Evolutionary conservation across 805 yeast genomes (phyloP).

Genomic region (Priceomyces castillae): DNA sequence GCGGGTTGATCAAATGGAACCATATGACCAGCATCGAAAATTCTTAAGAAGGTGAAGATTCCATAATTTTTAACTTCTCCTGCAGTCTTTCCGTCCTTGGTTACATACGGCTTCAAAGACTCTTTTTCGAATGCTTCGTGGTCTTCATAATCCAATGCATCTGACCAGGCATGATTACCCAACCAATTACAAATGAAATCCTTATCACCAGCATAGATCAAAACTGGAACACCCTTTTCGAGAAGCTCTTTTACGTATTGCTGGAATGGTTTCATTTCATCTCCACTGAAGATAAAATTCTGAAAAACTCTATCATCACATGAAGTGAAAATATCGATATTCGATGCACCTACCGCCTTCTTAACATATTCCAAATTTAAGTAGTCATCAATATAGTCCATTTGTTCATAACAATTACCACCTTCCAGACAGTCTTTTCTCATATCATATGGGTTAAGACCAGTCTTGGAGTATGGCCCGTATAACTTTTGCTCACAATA

Average conservation of each 20-base stretch:
- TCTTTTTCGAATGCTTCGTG: constrained; percentile 18
- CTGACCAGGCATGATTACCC: constrained; percentile 44
- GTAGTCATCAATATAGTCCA: constrained; percentile 49
- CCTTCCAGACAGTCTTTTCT: constrained; percentile 50
- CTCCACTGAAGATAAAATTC: constrained; percentile 57
- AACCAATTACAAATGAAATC: constrained; percentile 47
- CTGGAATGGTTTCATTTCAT: constrained; percentile 71
- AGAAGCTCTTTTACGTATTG: constrained; percentile 48
- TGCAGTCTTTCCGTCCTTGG: constrained; percentile 34
- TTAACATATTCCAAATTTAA: constrained; percentile 55
- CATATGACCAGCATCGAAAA: constrained; percentile 94
- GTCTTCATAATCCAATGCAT: constrained; percentile 25
- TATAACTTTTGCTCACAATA: constrained; percentile 29
- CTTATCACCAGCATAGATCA: constrained; percentile 45
- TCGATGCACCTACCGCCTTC: constrained; percentile 55
- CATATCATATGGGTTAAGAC: constrained; percentile 64
- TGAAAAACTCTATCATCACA: constrained; percentile 51
- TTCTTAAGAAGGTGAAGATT: constrained; percentile 75
- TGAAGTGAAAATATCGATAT: constrained; percentile 42
- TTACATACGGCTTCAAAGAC: constrained; percentile 39
- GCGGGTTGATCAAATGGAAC: constrained; percentile 89
- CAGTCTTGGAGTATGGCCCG: constrained; percentile 42
- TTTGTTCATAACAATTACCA: constrained; percentile 51
- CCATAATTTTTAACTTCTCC: constrained; percentile 78
- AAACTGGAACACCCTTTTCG: constrained; percentile 38